A percentile compares a stretch with the other conserved stretches of the same genome.
Evolutionary conservation across 2,329 filamentous ascomycete genomes (phyloP).

Genomic region (Cytospora piceae): DNA sequence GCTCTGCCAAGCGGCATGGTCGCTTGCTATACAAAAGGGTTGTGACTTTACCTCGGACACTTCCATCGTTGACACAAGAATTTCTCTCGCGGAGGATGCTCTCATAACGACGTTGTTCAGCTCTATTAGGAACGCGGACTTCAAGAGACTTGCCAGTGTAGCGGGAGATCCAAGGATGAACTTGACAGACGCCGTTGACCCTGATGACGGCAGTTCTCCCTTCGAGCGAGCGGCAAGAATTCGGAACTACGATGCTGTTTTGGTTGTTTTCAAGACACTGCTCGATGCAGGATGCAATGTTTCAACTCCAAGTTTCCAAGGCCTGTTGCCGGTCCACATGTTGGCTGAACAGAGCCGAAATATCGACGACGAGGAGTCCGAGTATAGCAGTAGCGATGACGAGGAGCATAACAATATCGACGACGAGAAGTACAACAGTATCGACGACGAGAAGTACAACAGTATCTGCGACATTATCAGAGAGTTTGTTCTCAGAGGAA

Average conservation of each 20-base stretch:
- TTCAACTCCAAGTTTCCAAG: neutral
- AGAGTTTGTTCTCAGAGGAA: neutral
- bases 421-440: neutral
- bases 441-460: neutral
- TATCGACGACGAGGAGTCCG: neutral
- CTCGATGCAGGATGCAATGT: neutral
- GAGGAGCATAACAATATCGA: neutral
- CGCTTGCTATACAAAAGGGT: neutral
- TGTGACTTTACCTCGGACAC: neutral
- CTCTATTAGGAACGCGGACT: neutral
- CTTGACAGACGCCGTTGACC: neutral
- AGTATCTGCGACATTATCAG: neutral
- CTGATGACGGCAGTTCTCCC: too few relatives aligned
- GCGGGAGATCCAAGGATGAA: neutral
- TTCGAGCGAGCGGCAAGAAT: neutral
- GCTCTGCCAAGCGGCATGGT: slow-evolving; percentile 1
- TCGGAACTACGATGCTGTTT: neutral
- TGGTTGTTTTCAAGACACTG: neutral
- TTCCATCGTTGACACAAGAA: neutral
- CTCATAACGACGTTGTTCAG: neutral
- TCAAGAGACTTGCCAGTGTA: neutral
- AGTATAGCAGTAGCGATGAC: too few relatives aligned
- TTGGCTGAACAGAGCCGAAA: neutral
- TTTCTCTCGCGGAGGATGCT: neutral
- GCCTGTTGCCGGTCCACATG: neutral